Evolutionary conservation across 2,329 filamentous ascomycete genomes (phyloP).

Genomic region (Cladosporium sphaerospermum): DNA sequence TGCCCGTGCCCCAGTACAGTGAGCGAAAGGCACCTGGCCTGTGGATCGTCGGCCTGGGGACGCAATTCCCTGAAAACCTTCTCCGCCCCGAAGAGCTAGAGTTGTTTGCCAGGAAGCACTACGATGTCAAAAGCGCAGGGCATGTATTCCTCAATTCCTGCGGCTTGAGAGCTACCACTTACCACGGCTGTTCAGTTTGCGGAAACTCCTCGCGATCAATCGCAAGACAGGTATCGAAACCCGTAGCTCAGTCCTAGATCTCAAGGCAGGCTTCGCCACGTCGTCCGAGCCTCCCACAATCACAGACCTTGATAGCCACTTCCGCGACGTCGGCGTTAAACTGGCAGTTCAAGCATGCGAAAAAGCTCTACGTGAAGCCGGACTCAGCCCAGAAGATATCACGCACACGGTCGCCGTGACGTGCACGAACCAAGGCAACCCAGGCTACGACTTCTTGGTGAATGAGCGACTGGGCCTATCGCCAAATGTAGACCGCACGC

Average conservation of each 20-base stretch:
- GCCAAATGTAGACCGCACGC: slow-evolving; percentile 27
- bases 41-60: slow-evolving; percentile 2
- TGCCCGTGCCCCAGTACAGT: too few species aligned
- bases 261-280: neutral
- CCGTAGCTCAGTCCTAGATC: neutral
- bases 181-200: neutral
- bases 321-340: slow-evolving; percentile 26
- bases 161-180: neutral
- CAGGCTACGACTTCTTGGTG: slow-evolving; percentile 35
- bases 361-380: slow-evolving; percentile 30
- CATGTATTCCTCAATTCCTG: neutral
- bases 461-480: slow-evolving; percentile 27
- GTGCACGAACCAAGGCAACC: slow-evolving; percentile 33
- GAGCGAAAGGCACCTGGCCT: neutral
- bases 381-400: slow-evolving; percentile 21
- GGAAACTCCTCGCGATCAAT: slow-evolving; percentile 8
- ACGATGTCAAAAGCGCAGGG: neutral
- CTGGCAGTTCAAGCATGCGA: slow-evolving; percentile 29
- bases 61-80: slow-evolving; percentile 1
- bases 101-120: neutral
- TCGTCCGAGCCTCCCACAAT: neutral
- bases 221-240: slow-evolving; percentile 6
- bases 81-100: neutral
- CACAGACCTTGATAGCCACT: slow-evolving; percentile 24
- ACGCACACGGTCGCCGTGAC: slow-evolving; percentile 36